A percentile compares a stretch with the other conserved stretches of the same genome.
Conservation (phyloP, 148 eudicot genomes). For the Mesembryanthemum crystallinum region DNA sequence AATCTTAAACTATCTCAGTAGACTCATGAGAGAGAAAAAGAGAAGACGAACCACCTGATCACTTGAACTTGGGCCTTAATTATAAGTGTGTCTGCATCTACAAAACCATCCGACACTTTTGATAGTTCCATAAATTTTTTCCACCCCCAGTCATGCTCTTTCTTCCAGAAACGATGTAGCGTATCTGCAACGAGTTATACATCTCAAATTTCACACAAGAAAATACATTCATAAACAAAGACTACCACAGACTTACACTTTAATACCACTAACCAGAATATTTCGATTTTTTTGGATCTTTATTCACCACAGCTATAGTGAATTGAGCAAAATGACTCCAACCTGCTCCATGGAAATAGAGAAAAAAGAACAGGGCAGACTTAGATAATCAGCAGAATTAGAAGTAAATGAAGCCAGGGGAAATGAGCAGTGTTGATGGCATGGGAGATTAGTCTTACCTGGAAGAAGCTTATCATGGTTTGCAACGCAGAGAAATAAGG, state of each 20-base stretch:
- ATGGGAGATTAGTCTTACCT: constrained; percentile 38
- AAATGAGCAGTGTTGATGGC: not conserved
- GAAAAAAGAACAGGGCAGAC: not conserved
- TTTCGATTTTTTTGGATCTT: constrained; percentile 85
- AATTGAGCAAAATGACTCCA: constrained; percentile 98
- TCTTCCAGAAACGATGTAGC: constrained; percentile 89
- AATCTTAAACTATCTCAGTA: too few relatives aligned
- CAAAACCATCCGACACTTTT: constrained; percentile 82
- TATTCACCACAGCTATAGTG: constrained; percentile 90
- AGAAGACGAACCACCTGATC: constrained; percentile 47
- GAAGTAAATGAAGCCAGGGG: not conserved
- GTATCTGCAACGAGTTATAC: constrained; percentile 49
- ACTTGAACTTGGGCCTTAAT: constrained; percentile 96
- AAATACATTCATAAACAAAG: not conserved
- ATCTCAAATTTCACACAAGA: constrained; percentile 11
- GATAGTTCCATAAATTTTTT: constrained; percentile 91
- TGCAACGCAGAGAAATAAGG: constrained; percentile 88
- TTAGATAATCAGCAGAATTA: constrained; percentile 1
- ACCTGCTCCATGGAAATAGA: constrained; percentile 40
- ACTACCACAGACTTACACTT: not conserved
- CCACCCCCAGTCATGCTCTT: constrained; percentile 99
- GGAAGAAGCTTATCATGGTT: constrained; percentile 96
- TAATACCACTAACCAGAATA: constrained; percentile 59
- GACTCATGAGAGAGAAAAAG: too few relatives aligned
- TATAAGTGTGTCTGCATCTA: constrained; percentile 67